A percentile compares a stretch with the other conserved stretches of the same genome.
Evolutionary conservation across 164 flowering plant genomes (phyloP).

Genomic region (Sedum album): DNA sequence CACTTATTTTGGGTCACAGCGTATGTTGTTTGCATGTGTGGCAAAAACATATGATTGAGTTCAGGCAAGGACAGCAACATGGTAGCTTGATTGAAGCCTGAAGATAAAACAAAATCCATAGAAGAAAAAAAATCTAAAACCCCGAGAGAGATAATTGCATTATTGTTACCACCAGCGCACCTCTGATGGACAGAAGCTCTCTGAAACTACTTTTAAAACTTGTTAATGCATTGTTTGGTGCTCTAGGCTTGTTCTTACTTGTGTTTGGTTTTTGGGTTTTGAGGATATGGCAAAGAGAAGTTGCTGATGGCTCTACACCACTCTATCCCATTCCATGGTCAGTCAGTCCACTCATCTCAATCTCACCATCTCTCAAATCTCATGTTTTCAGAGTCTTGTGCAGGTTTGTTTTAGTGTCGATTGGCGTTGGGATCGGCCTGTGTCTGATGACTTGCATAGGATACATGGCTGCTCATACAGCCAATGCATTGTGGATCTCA

Average conservation of each 20-base stretch:
- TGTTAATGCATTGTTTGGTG: slow-evolving; percentile 3
- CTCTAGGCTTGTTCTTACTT: slow-evolving; percentile 22
- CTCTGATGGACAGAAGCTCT: slow-evolving; percentile 6
- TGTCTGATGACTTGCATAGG: slow-evolving; percentile 27
- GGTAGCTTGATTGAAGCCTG: slow-evolving; percentile 1
- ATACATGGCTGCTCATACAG: slow-evolving; percentile 28
- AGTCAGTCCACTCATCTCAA: neutral
- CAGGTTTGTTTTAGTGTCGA: slow-evolving; percentile 32
- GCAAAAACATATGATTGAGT: neutral
- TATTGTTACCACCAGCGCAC: neutral
- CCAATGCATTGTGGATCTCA: slow-evolving; percentile 27
- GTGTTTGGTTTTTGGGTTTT: slow-evolving; percentile 24
- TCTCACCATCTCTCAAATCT: neutral
- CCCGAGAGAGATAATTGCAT: neutral
- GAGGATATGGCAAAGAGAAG: slow-evolving; percentile 24
- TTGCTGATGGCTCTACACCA: slow-evolving; percentile 5
- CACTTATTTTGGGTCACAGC: no score
- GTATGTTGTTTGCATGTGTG: neutral
- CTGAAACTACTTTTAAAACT: neutral
- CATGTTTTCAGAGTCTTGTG: neutral
- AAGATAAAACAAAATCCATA: neutral
- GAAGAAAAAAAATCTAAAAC: neutral
- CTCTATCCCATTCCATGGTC: slow-evolving; percentile 31
- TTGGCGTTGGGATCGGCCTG: slow-evolving; percentile 21
- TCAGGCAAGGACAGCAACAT: neutral